phyloP scores from a whole-genome alignment of 306 rosid genomes.

The Fragaria nilgerrensis region DNA sequence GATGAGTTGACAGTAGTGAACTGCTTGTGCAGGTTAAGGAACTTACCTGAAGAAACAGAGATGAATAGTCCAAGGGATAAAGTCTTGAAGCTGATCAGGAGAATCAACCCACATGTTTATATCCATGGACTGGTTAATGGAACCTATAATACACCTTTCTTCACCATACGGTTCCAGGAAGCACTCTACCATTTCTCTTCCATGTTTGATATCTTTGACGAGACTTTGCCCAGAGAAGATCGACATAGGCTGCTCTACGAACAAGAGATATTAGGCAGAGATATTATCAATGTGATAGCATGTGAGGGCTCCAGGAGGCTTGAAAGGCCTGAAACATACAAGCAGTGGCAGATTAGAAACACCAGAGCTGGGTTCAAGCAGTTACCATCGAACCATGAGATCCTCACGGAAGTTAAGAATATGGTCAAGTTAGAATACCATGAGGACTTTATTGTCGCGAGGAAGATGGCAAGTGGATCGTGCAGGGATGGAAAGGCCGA shows the following conservation, averaged over 20 bases:
- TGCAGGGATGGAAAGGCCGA: conserved; percentile 89
- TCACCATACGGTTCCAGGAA: conserved; percentile 64
- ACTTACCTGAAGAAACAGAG: conserved; percentile 59
- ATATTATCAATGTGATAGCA: conserved; percentile 70
- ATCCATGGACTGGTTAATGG: conserved; percentile 73
- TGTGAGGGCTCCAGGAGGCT: conserved; percentile 74
- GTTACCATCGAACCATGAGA: conserved; percentile 41
- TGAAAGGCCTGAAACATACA: conserved; percentile 84
- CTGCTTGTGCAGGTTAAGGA: conserved; percentile 60
- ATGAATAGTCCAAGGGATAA: conserved; percentile 56
- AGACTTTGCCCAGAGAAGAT: conserved; percentile 53
- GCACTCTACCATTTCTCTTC: conserved; percentile 74
- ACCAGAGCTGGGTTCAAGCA: conserved; percentile 72
- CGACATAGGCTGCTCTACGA: conserved; percentile 50
- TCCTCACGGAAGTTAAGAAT: conserved; percentile 39
- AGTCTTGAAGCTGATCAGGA: conserved; percentile 57
- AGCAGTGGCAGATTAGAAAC: conserved; percentile 82
- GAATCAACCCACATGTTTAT: conserved; percentile 65
- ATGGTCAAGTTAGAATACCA: conserved; percentile 59
- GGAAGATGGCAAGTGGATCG: conserved; percentile 67
- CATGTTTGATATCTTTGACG: conserved; percentile 74
- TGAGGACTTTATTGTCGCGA: conserved; percentile 55
- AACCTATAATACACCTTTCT: conserved; percentile 69
- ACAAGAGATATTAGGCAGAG: conserved; percentile 52
- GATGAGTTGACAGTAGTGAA: conserved; percentile 52